Evolutionary conservation across 2,329 filamentous ascomycete genomes (phyloP).

Genomic region (Byssothecium circinans): DNA sequence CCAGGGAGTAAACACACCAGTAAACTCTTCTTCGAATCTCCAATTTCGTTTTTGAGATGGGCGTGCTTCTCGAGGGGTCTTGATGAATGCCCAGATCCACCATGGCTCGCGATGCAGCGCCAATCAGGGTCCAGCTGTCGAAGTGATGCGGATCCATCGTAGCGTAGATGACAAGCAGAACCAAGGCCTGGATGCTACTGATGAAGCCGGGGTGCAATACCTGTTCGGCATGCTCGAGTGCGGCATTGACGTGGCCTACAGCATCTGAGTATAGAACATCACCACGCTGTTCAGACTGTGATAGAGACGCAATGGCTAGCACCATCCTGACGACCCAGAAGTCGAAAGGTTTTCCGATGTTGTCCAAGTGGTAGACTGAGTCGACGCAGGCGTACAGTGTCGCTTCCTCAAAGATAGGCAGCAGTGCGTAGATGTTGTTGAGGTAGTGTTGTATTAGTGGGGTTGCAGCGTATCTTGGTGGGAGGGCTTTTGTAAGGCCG

Average conservation of each 20-base stretch:
- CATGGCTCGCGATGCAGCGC: slow-evolving; percentile 83
- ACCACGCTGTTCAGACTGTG: slow-evolving; percentile 67
- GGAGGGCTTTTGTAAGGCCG: slow-evolving; percentile 62
- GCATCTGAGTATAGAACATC: slow-evolving; percentile 66
- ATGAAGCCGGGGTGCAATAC: slow-evolving; percentile 85
- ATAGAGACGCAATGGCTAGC: slow-evolving; percentile 76
- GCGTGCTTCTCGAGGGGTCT: slow-evolving; percentile 73
- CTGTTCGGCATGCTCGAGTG: slow-evolving; percentile 75
- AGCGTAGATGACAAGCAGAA: slow-evolving; percentile 85
- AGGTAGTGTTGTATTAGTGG: slow-evolving; percentile 81
- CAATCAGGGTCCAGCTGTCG: slow-evolving; percentile 91
- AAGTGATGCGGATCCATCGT: slow-evolving; percentile 89
- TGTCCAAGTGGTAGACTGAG: slow-evolving; percentile 74
- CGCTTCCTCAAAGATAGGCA: slow-evolving; percentile 82
- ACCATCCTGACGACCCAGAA: slow-evolving; percentile 89
- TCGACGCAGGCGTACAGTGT: slow-evolving; percentile 77
- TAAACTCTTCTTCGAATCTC: slow-evolving; percentile 83
- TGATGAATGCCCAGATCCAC: slow-evolving; percentile 92
- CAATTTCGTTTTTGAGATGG: slow-evolving; percentile 68
- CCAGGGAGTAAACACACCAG: slow-evolving; percentile 86
- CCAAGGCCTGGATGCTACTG: slow-evolving; percentile 80
- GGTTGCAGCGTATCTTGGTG: slow-evolving; percentile 68
- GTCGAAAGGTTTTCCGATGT: slow-evolving; percentile 66
- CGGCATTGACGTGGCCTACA: slow-evolving; percentile 63
- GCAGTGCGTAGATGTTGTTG: slow-evolving; percentile 74